Base-by-base conservation (phyloP, 2,329 filamentous ascomycete genomes). In the Colletotrichum eleusines region DNA sequence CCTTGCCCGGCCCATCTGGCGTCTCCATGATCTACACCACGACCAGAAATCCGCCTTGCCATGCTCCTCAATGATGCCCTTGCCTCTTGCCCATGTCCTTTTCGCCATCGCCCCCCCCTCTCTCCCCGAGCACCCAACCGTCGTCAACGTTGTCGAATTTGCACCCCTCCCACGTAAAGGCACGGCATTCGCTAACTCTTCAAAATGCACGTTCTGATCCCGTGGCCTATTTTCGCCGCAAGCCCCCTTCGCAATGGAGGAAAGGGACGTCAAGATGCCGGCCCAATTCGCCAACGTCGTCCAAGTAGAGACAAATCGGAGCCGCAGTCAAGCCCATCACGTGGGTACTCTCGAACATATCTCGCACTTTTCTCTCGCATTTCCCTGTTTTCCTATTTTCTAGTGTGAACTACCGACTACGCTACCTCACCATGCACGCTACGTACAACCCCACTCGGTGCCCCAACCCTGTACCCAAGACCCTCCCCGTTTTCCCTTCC, bases 241-340 rank as follows among this genome's bases (percentile, higher is more conserved):
- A 66, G 48, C 42, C 26, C 54, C 50, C 63, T 44, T n/a, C 18
- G 58, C 31, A 50, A 35, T 35, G 18, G 42, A 60, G 40, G 31
- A 60, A 46, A n/a, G 9, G n/a, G 42, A 60, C n/a, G 23, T 38
- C 16, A 26, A 53, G 33, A 64, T 38, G 66, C 55, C n/a, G 44
- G 14, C 42, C 60, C 31, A 44, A 53, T 33, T 54, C 20, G 33
- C 33, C 7, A 42, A 26, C 20, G 42, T 38, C 23, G 51, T 28
- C 28, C n/a, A 38, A 51, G 26, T 40, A 57, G 23, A 54, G 55
- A 40, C 68, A 67, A 71, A 68, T 71, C 44, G 64, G 51, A 66
- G 51, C 68, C 63, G 58, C 64, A 59, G 51, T 20, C 66, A 28
- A 44, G 38, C 23, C 58, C 64, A 67, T 71, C 68, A 71, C 68